Conservation (phyloP, 2,329 filamentous ascomycete species). For the Calonectria pseudoreteaudii region DNA sequence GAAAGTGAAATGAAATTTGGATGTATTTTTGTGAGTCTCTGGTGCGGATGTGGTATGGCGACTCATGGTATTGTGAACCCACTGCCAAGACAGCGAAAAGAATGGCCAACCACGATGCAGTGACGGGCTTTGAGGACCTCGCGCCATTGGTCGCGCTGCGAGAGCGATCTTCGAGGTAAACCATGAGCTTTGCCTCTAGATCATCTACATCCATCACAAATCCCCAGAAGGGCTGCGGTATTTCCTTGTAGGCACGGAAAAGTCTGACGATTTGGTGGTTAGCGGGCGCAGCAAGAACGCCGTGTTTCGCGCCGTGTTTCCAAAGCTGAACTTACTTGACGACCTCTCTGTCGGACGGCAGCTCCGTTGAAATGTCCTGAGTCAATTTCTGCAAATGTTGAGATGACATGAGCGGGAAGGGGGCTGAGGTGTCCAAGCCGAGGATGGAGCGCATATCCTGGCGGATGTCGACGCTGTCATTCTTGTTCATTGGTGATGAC, state of each 20-base stretch:
- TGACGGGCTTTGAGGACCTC: conserved; percentile 64
- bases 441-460: conserved; percentile 75
- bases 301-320: background rate
- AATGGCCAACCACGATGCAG: conserved; percentile 74
- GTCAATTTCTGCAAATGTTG: conserved; percentile 71
- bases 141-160: conserved; percentile 62
- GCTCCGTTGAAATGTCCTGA: conserved; percentile 69
- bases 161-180: conserved; percentile 73
- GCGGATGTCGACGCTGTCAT: conserved; percentile 67
- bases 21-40: conserved; percentile 71
- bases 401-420: conserved; percentile 75
- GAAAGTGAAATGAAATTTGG: conserved; percentile 74
- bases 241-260: conserved; percentile 75
- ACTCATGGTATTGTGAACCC: conserved; percentile 75
- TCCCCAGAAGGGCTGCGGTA: conserved; percentile 76
- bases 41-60: conserved; percentile 71
- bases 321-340: conserved; percentile 66
- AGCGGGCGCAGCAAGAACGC: background rate
- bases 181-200: conserved; percentile 72
- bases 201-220: conserved; percentile 76
- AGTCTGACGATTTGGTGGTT: conserved; percentile 55
- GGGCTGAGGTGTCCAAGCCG: conserved; percentile 73
- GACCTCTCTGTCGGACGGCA: conserved; percentile 74
- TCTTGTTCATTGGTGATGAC: conserved; percentile 63
- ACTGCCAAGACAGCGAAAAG: conserved; percentile 74